These are phyloP conservation scores for Urtica urens DNA, from an alignment of 306 rosid species.

Conservation along the genomic window DNA sequence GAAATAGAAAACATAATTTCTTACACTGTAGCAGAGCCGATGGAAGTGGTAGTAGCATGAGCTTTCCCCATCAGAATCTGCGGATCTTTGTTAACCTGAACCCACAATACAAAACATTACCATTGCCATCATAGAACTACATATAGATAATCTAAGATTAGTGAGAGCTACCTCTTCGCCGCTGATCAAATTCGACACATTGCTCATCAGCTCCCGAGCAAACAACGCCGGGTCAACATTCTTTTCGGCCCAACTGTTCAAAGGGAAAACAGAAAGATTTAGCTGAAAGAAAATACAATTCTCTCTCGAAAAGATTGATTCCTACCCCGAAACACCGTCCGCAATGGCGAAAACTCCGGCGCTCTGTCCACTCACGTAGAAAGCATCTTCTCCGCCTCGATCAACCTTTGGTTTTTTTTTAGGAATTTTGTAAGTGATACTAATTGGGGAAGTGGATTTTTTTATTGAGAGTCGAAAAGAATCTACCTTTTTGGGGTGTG, in stretches of 20 bases:
- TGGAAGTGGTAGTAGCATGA: conserved; percentile 76
- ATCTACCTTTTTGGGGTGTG: conserved; percentile 83
- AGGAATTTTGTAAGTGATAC: no score
- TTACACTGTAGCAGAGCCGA: conserved; percentile 94
- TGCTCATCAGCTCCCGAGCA: conserved; percentile 65
- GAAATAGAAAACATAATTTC: conserved; percentile 8
- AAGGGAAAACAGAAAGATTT: conserved; percentile 3
- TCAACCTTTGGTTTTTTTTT: conserved; percentile 34
- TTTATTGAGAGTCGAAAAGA: background rate
- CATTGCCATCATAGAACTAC: background rate
- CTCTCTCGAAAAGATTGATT: background rate
- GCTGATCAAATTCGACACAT: conserved; percentile 46
- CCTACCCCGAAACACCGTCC: conserved; percentile 97
- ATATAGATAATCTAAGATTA: background rate
- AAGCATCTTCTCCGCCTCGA: conserved; percentile 95
- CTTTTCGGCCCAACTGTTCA: conserved; percentile 80
- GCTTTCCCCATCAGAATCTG: conserved; percentile 69
- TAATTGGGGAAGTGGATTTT: background rate
- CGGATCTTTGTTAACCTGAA: conserved; percentile 75
- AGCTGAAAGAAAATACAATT: background rate
- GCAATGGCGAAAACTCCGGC: conserved; percentile 90
- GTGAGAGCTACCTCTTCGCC: conserved; percentile 54
- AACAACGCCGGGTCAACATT: conserved; percentile 80
- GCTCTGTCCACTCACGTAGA: conserved; percentile 51
- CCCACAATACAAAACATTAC: conserved; percentile 3